These are phyloP conservation scores for Coprinopsis cinerea DNA, from an alignment of 768 basidiomycete species.

Conservation along the genomic window DNA sequence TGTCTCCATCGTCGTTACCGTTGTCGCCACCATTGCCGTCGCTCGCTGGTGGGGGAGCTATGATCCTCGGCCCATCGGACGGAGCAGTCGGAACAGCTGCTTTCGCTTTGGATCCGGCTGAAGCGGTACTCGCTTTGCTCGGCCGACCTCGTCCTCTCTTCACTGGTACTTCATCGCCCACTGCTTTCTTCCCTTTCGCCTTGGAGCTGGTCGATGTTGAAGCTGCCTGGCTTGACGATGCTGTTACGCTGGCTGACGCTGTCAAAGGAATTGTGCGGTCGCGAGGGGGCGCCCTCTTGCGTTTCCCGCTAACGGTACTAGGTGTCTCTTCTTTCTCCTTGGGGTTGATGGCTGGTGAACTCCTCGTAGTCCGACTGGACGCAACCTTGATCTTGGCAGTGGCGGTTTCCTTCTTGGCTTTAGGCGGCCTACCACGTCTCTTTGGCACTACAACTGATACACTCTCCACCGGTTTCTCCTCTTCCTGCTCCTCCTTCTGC, in stretches of 20 bases:
- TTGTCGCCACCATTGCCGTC: too few relatives aligned
- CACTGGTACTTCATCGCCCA: too few relatives aligned
- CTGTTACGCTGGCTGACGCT: neutral
- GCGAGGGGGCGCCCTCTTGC: neutral
- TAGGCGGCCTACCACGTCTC: neutral
- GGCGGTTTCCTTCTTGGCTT: conserved; percentile 2
- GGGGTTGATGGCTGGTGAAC: neutral
- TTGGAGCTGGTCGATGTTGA: neutral
- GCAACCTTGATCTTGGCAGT: neutral
- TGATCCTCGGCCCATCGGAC: conserved; percentile 3
- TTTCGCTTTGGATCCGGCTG: neutral
- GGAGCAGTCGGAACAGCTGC: neutral
- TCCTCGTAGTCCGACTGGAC: neutral
- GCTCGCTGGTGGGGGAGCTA: neutral
- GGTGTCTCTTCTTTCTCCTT: conserved; percentile 1
- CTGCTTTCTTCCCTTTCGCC: neutral
- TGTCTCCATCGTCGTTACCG: too few relatives aligned
- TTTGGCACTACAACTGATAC: neutral
- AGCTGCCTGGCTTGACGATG: neutral
- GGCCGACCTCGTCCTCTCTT: neutral
- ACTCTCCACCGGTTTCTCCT: neutral
- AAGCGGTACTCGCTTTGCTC: neutral
- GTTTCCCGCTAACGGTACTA: neutral
- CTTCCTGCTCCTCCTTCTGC: neutral
- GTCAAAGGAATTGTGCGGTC: conserved; percentile 1